A percentile compares a stretch with the other conserved stretches of the same genome.
These are phyloP conservation scores for Parasarocladium wereldwijsianum DNA, from an alignment of 2,329 filamentous ascomycete genomes.

Conservation along the genomic window DNA sequence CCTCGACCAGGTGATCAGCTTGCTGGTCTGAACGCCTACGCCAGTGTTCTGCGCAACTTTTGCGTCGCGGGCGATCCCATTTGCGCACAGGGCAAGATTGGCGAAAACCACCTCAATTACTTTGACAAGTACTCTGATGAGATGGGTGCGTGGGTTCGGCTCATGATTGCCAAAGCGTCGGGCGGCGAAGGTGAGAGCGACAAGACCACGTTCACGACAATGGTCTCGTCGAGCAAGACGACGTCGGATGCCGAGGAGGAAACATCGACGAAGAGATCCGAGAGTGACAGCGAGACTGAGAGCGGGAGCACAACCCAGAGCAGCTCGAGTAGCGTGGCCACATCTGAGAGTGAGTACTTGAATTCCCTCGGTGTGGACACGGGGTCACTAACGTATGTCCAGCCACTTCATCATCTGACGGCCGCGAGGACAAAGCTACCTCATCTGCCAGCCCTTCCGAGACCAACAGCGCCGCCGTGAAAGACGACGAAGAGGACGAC, in stretches of 20 bases:
- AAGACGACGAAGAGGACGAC: no score
- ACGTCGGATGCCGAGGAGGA: neutral
- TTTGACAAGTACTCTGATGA: conserved; percentile 7
- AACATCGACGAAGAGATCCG: no score
- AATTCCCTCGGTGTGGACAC: neutral
- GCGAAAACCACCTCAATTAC: conserved; percentile 8
- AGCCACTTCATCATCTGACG: no score
- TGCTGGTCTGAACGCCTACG: conserved; percentile 12
- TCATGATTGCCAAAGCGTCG: neutral
- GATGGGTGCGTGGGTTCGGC: conserved; percentile 6
- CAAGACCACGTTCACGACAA: neutral
- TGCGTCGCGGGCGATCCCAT: conserved; percentile 20
- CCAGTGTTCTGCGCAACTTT: conserved; percentile 14
- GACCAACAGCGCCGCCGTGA: no score
- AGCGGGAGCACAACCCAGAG: neutral
- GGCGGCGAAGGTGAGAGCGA: neutral
- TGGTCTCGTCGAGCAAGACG: neutral
- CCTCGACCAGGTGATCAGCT: conserved; percentile 14
- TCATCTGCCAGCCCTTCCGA: neutral
- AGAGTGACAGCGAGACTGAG: neutral
- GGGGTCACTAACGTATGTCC: no score
- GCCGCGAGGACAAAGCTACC: neutral
- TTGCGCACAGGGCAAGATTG: conserved; percentile 16
- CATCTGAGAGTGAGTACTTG: neutral
- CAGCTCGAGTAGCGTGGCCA: neutral